Conservation (phyloP, 2,329 filamentous ascomycete genomes). For the Monosporascus ibericus region DNA sequence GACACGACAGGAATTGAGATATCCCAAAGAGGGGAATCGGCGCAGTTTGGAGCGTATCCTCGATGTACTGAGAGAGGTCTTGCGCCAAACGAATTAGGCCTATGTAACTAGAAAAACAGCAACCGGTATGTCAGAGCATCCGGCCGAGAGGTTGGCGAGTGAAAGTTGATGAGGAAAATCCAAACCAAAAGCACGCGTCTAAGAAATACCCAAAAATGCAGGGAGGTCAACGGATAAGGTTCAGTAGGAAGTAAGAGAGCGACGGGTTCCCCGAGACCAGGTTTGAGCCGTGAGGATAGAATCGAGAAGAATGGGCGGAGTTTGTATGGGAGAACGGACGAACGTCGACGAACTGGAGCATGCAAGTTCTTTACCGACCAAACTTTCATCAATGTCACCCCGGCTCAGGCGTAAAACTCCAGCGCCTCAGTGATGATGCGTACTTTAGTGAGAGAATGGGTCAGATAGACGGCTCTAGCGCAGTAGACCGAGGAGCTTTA, state of each 20-base stretch:
- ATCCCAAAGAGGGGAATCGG: conserved; percentile 20
- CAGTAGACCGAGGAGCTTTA: background rate
- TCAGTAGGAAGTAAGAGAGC: background rate
- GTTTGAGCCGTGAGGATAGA: background rate
- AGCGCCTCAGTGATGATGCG: background rate
- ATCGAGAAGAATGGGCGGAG: background rate
- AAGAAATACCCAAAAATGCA: background rate
- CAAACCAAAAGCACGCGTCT: background rate
- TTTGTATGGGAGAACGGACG: background rate
- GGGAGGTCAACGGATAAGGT: background rate
- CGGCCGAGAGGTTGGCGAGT: background rate
- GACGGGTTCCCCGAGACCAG: background rate
- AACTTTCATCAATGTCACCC: background rate
- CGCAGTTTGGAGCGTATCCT: conserved; percentile 14
- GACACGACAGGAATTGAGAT: conserved; percentile 15
- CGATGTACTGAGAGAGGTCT: conserved; percentile 27
- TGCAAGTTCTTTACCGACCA: background rate
- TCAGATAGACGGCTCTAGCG: background rate
- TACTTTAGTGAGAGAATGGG: background rate
- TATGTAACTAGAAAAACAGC: background rate
- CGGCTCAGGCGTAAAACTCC: background rate
- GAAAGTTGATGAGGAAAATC: background rate
- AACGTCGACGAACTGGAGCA: background rate
- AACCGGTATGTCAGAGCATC: background rate
- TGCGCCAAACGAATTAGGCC: conserved; percentile 15